Percentiles rank a stretch among this genome's conserved stretches.
These are phyloP conservation scores for Hygrophila difformis DNA, from an alignment of 257 asterid genomes.

Conservation along the genomic window DNA sequence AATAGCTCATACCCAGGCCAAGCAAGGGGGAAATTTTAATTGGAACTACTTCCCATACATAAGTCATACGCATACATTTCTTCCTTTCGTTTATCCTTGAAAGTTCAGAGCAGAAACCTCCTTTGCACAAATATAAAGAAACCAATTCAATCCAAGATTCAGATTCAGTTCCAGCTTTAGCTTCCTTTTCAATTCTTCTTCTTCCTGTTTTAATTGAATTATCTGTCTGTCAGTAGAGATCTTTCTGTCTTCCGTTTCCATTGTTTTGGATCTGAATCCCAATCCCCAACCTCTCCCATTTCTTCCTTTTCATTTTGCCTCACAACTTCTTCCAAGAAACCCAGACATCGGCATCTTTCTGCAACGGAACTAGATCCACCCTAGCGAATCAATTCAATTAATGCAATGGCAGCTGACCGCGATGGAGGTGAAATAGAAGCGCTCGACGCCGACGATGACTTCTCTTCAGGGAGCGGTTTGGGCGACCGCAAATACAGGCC, in stretches of 20 bases:
- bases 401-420: slow-evolving; percentile 41
- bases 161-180: slow-evolving; percentile 18
- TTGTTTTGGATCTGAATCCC: slow-evolving; percentile 30
- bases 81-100: no score
- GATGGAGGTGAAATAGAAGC: slow-evolving; percentile 43
- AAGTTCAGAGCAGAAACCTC: no score
- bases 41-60: no score
- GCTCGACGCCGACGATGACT: slow-evolving; percentile 38
- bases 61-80: no score
- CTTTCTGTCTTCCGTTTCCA: slow-evolving; percentile 4
- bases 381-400: slow-evolving; percentile 19
- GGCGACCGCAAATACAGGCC: slow-evolving; percentile 64
- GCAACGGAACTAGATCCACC: slow-evolving; percentile 24
- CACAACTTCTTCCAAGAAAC: no score
- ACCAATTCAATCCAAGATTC: slow-evolving; percentile 9
- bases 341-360: no score
- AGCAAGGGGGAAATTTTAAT: no score
- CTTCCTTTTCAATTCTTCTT: no score
- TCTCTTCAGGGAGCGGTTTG: slow-evolving; percentile 38
- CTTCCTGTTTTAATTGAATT: no score
- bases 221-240: no score
- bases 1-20: no score
- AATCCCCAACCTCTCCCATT: slow-evolving; percentile 3
- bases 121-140: not conserved
- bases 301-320: slow-evolving; percentile 10